phyloP scores from a whole-genome alignment of 1,139 yeast species.

The Sugiyamaella pinicola region DNA sequence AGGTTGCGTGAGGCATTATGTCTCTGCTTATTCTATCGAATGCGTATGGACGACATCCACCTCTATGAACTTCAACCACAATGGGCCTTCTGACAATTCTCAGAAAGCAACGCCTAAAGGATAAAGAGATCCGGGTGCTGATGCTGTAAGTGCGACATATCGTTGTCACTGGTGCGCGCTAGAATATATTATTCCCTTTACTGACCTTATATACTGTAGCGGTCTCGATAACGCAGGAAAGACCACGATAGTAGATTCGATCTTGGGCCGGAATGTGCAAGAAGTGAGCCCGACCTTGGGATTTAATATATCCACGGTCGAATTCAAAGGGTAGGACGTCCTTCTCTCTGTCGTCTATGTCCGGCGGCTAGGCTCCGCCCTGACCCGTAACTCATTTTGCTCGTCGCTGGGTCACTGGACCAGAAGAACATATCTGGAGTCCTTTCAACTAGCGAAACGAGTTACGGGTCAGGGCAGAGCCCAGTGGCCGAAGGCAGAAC shows the following conservation, averaged over 20 bases:
- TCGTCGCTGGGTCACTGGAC: neutral
- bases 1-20: neutral
- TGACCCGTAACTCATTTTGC: neutral
- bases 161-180: no score
- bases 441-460: neutral
- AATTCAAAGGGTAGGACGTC: slow-evolving; percentile 31
- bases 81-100: slow-evolving; percentile 89
- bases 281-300: slow-evolving; percentile 65
- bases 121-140: slow-evolving; percentile 71
- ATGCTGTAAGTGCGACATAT: slow-evolving; percentile 48
- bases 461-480: neutral
- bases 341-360: neutral
- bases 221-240: slow-evolving; percentile 93
- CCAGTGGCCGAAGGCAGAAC: neutral
- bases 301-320: slow-evolving; percentile 60
- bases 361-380: neutral
- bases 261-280: slow-evolving; percentile 47
- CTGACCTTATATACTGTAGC: slow-evolving; percentile 30
- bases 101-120: slow-evolving; percentile 79
- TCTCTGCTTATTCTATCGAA: neutral
- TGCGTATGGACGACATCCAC: neutral
- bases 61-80: neutral
- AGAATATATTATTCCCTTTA: no score
- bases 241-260: slow-evolving; percentile 68
- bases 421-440: neutral